Percentiles rank a stretch among this genome's conserved stretches.
phyloP scores from a whole-genome alignment of 169 alveolate genomes.

The Plasmodium gaboni region DNA sequence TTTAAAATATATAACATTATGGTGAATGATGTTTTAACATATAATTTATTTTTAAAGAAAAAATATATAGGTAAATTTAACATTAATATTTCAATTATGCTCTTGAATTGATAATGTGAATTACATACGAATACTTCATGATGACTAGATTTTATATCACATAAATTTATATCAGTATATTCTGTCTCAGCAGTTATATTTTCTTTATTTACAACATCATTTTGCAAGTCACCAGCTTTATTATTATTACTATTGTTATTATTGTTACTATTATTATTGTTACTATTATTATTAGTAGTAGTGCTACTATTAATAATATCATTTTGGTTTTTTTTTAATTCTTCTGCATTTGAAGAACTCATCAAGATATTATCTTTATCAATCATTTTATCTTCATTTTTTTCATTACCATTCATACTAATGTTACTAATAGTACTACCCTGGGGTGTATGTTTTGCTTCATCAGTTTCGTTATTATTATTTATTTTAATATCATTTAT shows the following conservation, averaged over 20 bases:
- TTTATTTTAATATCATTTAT: too few species aligned
- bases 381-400: too few species aligned
- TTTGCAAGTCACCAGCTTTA: not conserved
- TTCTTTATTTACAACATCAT: slow-evolving; percentile 2
- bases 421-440: too few species aligned
- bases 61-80: slow-evolving; percentile 46
- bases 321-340: not conserved
- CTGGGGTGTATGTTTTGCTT: too few species aligned
- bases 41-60: slow-evolving; percentile 44
- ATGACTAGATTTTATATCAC: not conserved
- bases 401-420: too few species aligned
- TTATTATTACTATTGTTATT: not conserved
- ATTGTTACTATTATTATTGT: not conserved
- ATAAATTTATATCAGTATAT: slow-evolving; percentile 19
- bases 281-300: not conserved
- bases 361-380: too few species aligned
- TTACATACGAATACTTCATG: slow-evolving; percentile 19
- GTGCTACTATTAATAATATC: not conserved
- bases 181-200: not conserved
- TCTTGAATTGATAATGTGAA: slow-evolving; percentile 35
- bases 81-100: slow-evolving; percentile 37
- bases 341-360: too few species aligned
- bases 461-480: too few species aligned
- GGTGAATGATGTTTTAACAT: slow-evolving; percentile 37
- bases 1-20: slow-evolving; percentile 24